Base-by-base conservation (phyloP, 2,329 filamentous ascomycete genomes). In the Cyclaneusma minus region DNA sequence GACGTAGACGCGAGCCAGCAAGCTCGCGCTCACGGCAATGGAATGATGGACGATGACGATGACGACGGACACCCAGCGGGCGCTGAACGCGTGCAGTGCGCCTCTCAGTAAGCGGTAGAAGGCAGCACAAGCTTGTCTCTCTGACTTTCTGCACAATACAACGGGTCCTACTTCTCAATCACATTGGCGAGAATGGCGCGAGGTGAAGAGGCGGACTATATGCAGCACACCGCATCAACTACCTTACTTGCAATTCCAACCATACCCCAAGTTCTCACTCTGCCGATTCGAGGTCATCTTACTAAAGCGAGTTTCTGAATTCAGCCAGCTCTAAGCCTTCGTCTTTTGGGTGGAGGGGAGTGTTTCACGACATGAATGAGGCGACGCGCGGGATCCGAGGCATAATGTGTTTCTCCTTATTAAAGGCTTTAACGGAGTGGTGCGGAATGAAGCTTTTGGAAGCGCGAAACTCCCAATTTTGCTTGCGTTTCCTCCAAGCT, bases 51-150 rank as follows among this genome's bases (percentile, higher is more conserved):
- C 1, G 79, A 85, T 21, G 80, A 85, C 8, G 80, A 85, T 6
- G 72, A 84, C 23, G 77, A 81, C 24, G 77, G 75, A 12, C 74
- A 80, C 36, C 64, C 70, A 36, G 52, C 49, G 9, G 76, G 77
- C 35, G 77, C 61, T 25, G 80, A 85, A 60, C 71, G 81, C 36
- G 80, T 89, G 32, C 81, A 89, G 62, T 89, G 81, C 54, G 80
- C 81, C 31, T 83, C 79, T 17, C 81, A 89, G 68, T 89, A 85
- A 69, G 55, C 22, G 40, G 28, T 19, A 20, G 15, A 19, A 19
- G 17, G 12, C 24, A 21, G 16, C 16, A 21, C 14, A 14, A 19
- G 11, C 12, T 8, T 8, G 18, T 14, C 12, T n/a, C n/a, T 14
- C 4, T 21, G 12, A 16, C 21, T 21, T 26, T 20, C 19, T 13